These are phyloP conservation scores for Trichosanthes truncata DNA, from an alignment of 306 rosid genomes.

Conservation along the genomic window DNA sequence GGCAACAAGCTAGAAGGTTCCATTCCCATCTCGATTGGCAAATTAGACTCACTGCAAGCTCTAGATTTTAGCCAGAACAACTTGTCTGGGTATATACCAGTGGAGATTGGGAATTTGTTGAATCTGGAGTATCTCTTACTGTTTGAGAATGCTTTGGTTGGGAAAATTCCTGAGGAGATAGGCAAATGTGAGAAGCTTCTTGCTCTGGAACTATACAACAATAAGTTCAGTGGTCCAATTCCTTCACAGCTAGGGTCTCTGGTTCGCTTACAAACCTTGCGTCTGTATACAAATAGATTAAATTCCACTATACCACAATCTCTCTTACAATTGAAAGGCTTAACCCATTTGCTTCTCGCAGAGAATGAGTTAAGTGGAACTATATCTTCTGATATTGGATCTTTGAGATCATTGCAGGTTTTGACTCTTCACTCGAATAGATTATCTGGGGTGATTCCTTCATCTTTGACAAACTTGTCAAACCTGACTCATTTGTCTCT, in stretches of 20 bases:
- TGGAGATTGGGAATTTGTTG: constrained; percentile 52
- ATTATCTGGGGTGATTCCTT: constrained; percentile 57
- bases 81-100: constrained; percentile 49
- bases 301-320: constrained; percentile 62
- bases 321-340: constrained; percentile 40
- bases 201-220: constrained; percentile 36
- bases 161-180: constrained; percentile 56
- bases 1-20: constrained; percentile 46
- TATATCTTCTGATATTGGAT: constrained; percentile 56
- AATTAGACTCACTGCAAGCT: constrained; percentile 31
- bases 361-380: constrained; percentile 52
- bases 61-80: constrained; percentile 57
- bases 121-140: constrained; percentile 29
- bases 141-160: constrained; percentile 41
- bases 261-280: constrained; percentile 32
- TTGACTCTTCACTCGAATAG: constrained; percentile 56
- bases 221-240: constrained; percentile 45
- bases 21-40: constrained; percentile 58
- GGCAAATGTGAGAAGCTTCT: constrained; percentile 43
- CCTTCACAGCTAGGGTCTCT: constrained; percentile 61
- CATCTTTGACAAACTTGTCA: constrained; percentile 51
- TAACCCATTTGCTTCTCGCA: constrained; percentile 53
- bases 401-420: constrained; percentile 42
- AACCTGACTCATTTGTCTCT: constrained; percentile 50
- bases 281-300: constrained; percentile 37